Base-by-base conservation (phyloP, 306 rosid genomes). In the Quercus aquifolioides region DNA sequence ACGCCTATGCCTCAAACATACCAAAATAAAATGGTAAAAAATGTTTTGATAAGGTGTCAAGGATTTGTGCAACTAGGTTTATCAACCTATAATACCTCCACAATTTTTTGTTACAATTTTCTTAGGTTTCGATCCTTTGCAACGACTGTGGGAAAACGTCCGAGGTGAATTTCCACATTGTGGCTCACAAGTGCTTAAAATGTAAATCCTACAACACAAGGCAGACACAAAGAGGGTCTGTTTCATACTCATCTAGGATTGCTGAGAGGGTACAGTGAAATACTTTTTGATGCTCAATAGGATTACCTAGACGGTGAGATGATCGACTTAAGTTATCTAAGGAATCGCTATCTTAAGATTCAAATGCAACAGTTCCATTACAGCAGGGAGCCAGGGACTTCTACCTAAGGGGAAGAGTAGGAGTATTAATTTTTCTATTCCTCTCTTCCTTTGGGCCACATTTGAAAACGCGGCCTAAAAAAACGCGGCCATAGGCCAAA, bases 111-210 rank as follows among this genome's bases (percentile, higher is more conserved):
- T 62, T 30, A n/a, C 67, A 62, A 28, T 71, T 79, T 79, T 68
- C 14, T 33, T 20, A 92, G 97, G 91, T 90, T 55, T 87, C 91
- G 91, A 90, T 90, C 52, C 94, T 92, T 3, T 92, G 97, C 83
- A 90, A 92, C 26, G 97, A 92, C 54, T 92, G 95, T 18, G 88
- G 93, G 21, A 86, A 87, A 82, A 84, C 77, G 18, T 85, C 90
- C 4, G 92, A 90, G 85, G 94, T 86, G 12, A 80, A 30, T 41
- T 92, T 78, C 54, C 92, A 92, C 75, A 31, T 86, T 55, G 71
- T 87, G 70, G 97, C 86, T 6, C 85, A 80, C 79, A 88, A 85
- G 63, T 88, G 91, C 80, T 69, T 75, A 28, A 83, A 75, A 21
- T 88, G 91, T 87, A 88, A 82, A 30, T 88, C 91, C 55, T 88